Conservation (phyloP, 1,139 yeast species). For the Kodamaea ohmeri region DNA sequence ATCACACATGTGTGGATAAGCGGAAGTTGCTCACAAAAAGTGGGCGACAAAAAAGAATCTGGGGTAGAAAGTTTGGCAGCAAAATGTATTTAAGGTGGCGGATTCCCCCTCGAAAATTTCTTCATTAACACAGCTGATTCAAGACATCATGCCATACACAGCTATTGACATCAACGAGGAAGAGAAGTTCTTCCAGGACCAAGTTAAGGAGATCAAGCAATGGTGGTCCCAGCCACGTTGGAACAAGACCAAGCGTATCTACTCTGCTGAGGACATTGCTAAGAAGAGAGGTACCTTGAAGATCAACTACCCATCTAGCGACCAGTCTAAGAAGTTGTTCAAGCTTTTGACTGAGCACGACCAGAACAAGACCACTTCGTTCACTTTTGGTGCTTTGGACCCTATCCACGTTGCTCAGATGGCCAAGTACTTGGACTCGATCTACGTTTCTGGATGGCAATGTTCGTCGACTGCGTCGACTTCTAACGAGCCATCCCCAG, state of each 20-base stretch:
- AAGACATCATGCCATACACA: constrained; percentile 44
- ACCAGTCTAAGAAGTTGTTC: constrained; percentile 81
- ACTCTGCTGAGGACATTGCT: constrained; percentile 87
- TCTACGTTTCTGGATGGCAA: constrained; percentile 98
- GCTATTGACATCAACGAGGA: constrained; percentile 58
- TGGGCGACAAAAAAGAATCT: constrained; percentile 9
- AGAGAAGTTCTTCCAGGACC: constrained; percentile 62
- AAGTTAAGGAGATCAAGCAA: constrained; percentile 67
- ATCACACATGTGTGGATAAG: constrained; percentile 9
- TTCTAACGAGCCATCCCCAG: constrained; percentile 96
- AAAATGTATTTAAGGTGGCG: constrained; percentile 9
- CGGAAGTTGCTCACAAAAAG: constrained; percentile 6
- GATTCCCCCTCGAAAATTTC: constrained; percentile 1
- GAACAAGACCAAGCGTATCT: constrained; percentile 83
- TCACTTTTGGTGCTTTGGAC: constrained; percentile 95
- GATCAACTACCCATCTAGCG: constrained; percentile 70
- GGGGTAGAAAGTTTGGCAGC: constrained; percentile 8
- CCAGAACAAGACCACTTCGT: constrained; percentile 69
- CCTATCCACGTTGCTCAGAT: constrained; percentile 95
- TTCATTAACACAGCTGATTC: background rate
- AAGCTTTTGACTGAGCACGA: constrained; percentile 69
- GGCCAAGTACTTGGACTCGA: constrained; percentile 91
- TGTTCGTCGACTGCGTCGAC: constrained; percentile 97
- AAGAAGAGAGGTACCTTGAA: constrained; percentile 77
- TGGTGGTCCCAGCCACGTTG: constrained; percentile 97